Percentiles rank a stretch among this genome's conserved stretches.
phyloP scores from a whole-genome alignment of 179 eudicot genomes.

The Drosera spatulata region DNA sequence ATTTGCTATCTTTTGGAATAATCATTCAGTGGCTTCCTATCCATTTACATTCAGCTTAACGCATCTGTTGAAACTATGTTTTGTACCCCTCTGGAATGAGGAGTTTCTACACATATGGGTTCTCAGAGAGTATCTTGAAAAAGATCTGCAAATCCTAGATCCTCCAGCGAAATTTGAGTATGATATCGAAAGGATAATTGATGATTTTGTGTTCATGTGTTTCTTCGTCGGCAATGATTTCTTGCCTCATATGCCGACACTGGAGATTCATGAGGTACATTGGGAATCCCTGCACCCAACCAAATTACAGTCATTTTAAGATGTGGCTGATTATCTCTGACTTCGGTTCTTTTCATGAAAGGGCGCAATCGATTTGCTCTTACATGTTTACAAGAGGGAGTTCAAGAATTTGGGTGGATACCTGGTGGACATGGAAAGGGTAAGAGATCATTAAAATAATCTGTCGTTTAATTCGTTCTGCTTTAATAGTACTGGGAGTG shows the following conservation, averaged over 20 bases:
- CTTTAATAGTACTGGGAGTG: neutral
- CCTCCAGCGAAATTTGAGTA: slow-evolving; percentile 29
- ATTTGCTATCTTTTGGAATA: neutral
- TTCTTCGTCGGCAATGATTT: slow-evolving; percentile 98
- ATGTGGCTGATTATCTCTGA: neutral
- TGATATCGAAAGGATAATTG: slow-evolving; percentile 74
- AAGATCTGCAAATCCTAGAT: slow-evolving; percentile 66
- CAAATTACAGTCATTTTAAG: neutral
- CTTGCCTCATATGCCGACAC: slow-evolving; percentile 93
- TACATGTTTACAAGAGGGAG: slow-evolving; percentile 40
- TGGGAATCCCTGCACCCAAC: neutral
- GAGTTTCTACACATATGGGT: slow-evolving; percentile 91
- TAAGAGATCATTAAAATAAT: slow-evolving; percentile 8
- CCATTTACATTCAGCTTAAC: neutral
- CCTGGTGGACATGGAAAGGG: slow-evolving; percentile 62
- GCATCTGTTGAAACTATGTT: neutral
- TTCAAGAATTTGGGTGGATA: slow-evolving; percentile 29
- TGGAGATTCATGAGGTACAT: slow-evolving; percentile 93
- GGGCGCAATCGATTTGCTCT: slow-evolving; percentile 40
- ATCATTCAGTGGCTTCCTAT: neutral
- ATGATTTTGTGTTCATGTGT: slow-evolving; percentile 89
- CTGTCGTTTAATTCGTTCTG: neutral
- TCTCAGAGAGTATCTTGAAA: slow-evolving; percentile 77
- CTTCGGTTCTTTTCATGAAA: neutral
- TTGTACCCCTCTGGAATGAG: slow-evolving; percentile 1